A percentile compares a stretch with the other conserved stretches of the same genome.
Conservation (phyloP, 176 grass and related monocot genomes). For the Alloteropsis semialata region DNA sequence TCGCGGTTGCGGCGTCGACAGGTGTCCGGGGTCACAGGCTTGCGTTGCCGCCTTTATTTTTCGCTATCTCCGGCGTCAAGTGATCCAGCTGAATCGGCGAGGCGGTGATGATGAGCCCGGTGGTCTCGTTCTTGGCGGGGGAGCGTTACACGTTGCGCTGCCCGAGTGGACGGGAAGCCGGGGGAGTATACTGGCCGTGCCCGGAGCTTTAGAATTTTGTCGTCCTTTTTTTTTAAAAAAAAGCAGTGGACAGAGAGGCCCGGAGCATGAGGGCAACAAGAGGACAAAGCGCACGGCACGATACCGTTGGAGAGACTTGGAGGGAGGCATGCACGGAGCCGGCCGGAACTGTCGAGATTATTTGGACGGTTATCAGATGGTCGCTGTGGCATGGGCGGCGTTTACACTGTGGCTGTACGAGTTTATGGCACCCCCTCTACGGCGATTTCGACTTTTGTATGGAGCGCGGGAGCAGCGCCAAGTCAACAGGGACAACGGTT, state of each 20-base stretch:
- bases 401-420: not conserved
- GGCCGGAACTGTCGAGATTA: not conserved
- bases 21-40: conserved; percentile 9
- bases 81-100: not conserved
- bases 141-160: not conserved
- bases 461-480: not conserved
- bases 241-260: conserved; percentile 5
- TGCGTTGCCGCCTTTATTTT: not conserved
- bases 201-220: not conserved
- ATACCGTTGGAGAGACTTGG: too few species aligned
- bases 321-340: not conserved
- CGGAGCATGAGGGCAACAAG: not conserved
- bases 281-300: not conserved
- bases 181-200: not conserved
- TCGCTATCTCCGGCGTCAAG: not conserved
- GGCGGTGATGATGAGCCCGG: not conserved
- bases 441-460: not conserved
- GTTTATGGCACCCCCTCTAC: not conserved
- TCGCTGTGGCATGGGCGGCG: not conserved
- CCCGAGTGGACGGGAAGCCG: not conserved
- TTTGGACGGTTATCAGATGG: not conserved
- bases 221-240: not conserved
- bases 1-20: conserved; percentile 2
- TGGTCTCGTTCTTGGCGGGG: conserved; percentile 11
- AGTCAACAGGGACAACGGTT: not conserved